Base-by-base conservation (phyloP, 768 basidiomycete genomes). In the Boletales sp. region DNA sequence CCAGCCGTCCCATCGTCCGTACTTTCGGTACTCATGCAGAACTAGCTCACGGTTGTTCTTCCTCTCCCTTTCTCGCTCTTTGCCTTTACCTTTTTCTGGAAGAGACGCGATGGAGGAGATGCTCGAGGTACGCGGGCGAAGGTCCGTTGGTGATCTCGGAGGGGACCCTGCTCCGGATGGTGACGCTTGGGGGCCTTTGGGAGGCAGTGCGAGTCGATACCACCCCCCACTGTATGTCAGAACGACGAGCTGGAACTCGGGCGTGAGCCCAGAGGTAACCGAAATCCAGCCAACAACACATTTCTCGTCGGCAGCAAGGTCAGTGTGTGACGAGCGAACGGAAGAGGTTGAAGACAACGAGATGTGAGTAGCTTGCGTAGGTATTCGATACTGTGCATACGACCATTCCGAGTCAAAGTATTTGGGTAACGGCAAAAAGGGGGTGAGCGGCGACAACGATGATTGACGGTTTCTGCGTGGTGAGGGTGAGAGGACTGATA, bases 371-470 rank as follows among this genome's bases (percentile, higher is more conserved):
- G 86, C 85, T 57, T 91, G 89, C 3, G 86, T 73, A 3, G 93
- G 93, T 62, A 97, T 88, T 38, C 90, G 81, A 65, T 90, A 97
- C 57, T 90, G 87, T 13, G 93, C 90, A 62, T 95, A 94, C 0
- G 93, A 94, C 94, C 93, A 95, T 66, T 94, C 87, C n/a, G 91
- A 94, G 61, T 85, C 84, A 63, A 97, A 94, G 66, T 95, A 95
- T 54, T 87, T 90, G 15, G 92, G 92, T 31, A 91, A 75, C 13
- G 86, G 87, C 10, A 95, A 70, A 62, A 86, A 93, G 4, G 87
- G 84, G 14, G 86, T 80, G 41, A 95, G 69, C 5, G 86, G 83
- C 1, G 87, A 90, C 57, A 94, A 77, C 7, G 87, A 80, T 8
- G 90, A 93, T 52, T 90, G 89, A 35, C 88, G 89, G 61, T 94